A percentile compares a stretch with the other conserved stretches of the same genome.
Conservation (phyloP, 2,329 filamentous ascomycete genomes). For the Pseudogymnoascus pannorum region DNA sequence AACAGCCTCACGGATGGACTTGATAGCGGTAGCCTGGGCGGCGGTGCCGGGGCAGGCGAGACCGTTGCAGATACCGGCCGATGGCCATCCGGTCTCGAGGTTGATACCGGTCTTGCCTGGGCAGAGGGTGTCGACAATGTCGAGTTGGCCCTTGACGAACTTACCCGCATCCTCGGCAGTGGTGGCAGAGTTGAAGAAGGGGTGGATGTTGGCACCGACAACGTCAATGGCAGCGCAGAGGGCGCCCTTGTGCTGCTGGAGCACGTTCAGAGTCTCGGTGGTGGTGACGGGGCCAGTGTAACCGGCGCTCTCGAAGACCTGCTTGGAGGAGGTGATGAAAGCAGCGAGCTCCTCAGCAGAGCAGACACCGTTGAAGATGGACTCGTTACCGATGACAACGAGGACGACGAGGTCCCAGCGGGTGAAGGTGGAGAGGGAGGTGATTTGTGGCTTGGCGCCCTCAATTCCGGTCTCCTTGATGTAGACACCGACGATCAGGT, state of each 20-base stretch:
- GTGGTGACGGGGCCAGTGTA: conserved; percentile 75
- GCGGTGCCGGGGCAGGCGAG: conserved; percentile 56
- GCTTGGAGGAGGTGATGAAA: conserved; percentile 64
- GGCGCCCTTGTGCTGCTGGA: conserved; percentile 52
- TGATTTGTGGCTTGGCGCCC: conserved; percentile 60
- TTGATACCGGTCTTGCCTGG: conserved; percentile 65
- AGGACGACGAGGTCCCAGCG: conserved; percentile 72
- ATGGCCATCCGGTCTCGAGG: conserved; percentile 89
- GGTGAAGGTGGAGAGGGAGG: conserved; percentile 62
- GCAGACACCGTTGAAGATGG: conserved; percentile 67
- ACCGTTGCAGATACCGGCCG: conserved; percentile 61
- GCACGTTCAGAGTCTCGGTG: conserved; percentile 75
- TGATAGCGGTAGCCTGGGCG: conserved; percentile 67
- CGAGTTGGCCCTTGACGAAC: conserved; percentile 69
- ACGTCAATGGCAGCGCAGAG: conserved; percentile 73
- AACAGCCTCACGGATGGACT: conserved; percentile 56
- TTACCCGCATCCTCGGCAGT: conserved; percentile 58
- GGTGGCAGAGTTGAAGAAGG: conserved; percentile 79
- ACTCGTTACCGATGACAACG: conserved; percentile 86
- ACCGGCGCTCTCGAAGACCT: conserved; percentile 52
- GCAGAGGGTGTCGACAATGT: conserved; percentile 64
- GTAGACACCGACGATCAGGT: conserved; percentile 83
- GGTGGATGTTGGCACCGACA: conserved; percentile 80
- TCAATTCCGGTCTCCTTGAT: conserved; percentile 57
- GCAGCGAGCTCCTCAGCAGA: conserved; percentile 54